These are phyloP conservation scores for Candida maesae DNA, from an alignment of 805 yeast species.

Conservation along the genomic window DNA sequence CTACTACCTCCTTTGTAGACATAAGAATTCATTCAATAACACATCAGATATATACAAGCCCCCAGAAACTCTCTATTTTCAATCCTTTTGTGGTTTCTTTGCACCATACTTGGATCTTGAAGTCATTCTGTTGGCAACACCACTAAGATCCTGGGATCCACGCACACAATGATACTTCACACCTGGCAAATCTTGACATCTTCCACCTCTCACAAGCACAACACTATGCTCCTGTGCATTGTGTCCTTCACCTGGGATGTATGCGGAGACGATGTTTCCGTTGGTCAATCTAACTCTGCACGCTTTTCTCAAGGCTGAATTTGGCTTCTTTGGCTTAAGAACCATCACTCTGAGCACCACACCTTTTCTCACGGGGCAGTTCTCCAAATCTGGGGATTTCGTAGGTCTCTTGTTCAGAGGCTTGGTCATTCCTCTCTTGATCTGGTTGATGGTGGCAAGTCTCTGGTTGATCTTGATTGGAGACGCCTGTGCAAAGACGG, in stretches of 20 bases:
- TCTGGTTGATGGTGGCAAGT: conserved; percentile 72
- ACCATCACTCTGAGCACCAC: conserved; percentile 93
- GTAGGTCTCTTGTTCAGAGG: conserved; percentile 45
- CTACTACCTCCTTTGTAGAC: too few species aligned
- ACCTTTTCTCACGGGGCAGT: conserved; percentile 87
- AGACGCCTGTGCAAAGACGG: conserved; percentile 15
- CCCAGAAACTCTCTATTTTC: background rate
- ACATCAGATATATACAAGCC: conserved; percentile 2
- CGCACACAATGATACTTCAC: conserved; percentile 91
- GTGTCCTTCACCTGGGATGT: conserved; percentile 98
- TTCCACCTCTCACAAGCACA: conserved; percentile 95
- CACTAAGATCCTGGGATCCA: conserved; percentile 90
- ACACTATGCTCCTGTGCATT: conserved; percentile 97
- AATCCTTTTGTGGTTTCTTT: conserved; percentile 63
- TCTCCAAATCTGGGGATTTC: conserved; percentile 77
- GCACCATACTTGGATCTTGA: conserved; percentile 94
- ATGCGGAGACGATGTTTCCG: conserved; percentile 86
- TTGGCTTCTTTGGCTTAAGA: conserved; percentile 96
- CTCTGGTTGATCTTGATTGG: conserved; percentile 21
- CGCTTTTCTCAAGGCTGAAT: conserved; percentile 96
- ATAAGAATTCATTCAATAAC: background rate
- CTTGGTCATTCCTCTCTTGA: conserved; percentile 60
- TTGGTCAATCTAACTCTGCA: conserved; percentile 90
- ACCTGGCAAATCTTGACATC: conserved; percentile 98
- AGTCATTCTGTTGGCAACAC: conserved; percentile 88